These are phyloP conservation scores for Eucalyptus viminalis DNA, from an alignment of 345 rosid genomes.

Conservation along the genomic window DNA sequence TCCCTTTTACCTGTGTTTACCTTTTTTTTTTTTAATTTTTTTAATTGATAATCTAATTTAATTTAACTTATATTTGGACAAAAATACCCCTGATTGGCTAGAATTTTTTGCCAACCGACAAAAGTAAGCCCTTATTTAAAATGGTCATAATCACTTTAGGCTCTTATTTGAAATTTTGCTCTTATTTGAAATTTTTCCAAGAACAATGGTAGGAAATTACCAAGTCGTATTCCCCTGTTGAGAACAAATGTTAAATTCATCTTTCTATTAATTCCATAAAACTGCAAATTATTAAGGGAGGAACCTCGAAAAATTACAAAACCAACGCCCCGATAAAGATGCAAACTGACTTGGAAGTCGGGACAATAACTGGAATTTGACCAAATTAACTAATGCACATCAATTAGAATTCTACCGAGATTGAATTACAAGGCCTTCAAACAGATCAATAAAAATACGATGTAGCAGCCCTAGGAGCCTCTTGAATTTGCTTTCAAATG, in stretches of 20 bases:
- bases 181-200: no score
- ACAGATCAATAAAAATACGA: neutral
- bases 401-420: neutral
- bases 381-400: neutral
- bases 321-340: neutral
- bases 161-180: no score
- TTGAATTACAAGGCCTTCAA: neutral
- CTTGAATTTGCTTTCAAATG: neutral
- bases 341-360: neutral
- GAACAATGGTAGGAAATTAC: no score
- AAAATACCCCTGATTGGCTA: no score
- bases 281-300: neutral
- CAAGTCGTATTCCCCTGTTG: neutral
- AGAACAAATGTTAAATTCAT: neutral
- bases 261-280: neutral
- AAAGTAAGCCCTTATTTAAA: no score
- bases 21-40: no score
- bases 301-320: neutral
- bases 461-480: neutral
- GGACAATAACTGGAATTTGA: neutral
- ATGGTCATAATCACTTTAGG: rapidly evolving
- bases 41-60: no score
- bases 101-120: rapidly evolving
- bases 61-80: no score
- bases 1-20: no score